A percentile compares a stretch with the other conserved stretches of the same genome.
Evolutionary conservation across 192 early-diverging fungal genomes (phyloP).

Genomic region (Entomortierella lignicola): DNA sequence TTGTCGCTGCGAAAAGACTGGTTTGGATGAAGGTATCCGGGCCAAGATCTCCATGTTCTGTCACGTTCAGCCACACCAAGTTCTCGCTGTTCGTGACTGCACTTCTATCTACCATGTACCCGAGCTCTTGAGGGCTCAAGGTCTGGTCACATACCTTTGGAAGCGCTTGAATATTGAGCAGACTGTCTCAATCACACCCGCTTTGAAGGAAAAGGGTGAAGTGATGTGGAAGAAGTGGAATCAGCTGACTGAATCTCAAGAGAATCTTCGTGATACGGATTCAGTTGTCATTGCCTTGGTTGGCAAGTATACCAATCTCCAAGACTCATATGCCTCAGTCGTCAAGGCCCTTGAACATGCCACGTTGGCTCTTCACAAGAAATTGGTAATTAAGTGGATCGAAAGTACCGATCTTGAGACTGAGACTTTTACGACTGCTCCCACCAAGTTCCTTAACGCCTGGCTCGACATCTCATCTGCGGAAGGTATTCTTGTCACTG

Average conservation of each 20-base stretch:
- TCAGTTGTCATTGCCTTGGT: constrained; percentile 89
- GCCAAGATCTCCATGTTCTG: constrained; percentile 99
- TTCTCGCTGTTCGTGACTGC: constrained; percentile 95
- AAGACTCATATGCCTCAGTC: constrained; percentile 96
- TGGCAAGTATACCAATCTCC: constrained; percentile 95
- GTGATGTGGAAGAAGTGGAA: constrained; percentile 46
- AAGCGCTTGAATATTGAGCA: constrained; percentile 45
- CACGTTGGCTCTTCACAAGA: constrained; percentile 81
- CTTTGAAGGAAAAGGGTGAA: constrained; percentile 28
- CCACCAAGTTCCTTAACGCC: constrained; percentile 93
- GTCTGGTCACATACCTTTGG: constrained; percentile 45
- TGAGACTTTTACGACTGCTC: constrained; percentile 72
- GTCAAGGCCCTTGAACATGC: constrained; percentile 97
- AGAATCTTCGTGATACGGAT: constrained; percentile 65
- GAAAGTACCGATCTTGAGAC: constrained; percentile 92
- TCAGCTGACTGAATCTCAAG: constrained; percentile 30
- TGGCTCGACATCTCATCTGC: constrained; percentile 92
- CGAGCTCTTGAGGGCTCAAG: constrained; percentile 44
- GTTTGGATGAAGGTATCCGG: constrained; percentile 83
- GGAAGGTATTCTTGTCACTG: constrained; percentile 93
- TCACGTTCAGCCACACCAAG: constrained; percentile 89
- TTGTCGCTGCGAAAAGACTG: constrained; percentile 54
- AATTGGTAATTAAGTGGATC: constrained; percentile 89
- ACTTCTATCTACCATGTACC: constrained; percentile 75
- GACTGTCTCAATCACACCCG: constrained; percentile 27